Conservation (phyloP, 208 protist genomes). For the Trypanosoma platydactyli region DNA sequence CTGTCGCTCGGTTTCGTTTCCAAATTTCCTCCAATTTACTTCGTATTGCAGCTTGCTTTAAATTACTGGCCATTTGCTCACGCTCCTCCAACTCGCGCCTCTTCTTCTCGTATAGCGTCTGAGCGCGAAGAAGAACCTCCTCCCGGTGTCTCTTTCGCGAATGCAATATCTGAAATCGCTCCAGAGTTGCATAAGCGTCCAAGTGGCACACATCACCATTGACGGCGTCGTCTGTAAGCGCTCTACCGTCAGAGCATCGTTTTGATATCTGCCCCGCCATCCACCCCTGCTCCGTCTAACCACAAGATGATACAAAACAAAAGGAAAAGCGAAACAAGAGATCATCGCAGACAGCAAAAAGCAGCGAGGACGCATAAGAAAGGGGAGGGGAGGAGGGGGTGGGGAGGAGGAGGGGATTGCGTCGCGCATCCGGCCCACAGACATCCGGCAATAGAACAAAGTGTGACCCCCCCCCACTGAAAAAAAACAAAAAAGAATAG, state of each 20-base stretch:
- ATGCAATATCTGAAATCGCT: not conserved
- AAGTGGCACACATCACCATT: not conserved
- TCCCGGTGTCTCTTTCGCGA: constrained; percentile 5
- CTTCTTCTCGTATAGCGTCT: constrained; percentile 15
- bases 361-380: constrained; percentile 1
- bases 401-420: not conserved
- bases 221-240: not conserved
- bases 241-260: not conserved
- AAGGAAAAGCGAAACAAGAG: not conserved
- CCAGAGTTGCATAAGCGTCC: not conserved
- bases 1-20: constrained; percentile 4
- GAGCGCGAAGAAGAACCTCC: constrained; percentile 5
- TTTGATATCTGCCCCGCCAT: no score
- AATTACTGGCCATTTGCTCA: constrained; percentile 7
- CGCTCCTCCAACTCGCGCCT: constrained; percentile 1
- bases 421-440: not conserved
- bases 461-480: no score
- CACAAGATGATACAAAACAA: constrained; percentile 4
- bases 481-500: constrained; percentile 1
- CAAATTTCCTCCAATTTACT: not conserved
- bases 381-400: constrained; percentile 1
- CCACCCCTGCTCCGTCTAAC: not conserved
- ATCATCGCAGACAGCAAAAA: not conserved
- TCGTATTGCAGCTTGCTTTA: not conserved
- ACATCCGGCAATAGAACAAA: no score